Evolutionary conservation across 148 eudicot species (phyloP), one percentile per base, ranked within the genome.

Genomic region (Silene latifolia): DNA sequence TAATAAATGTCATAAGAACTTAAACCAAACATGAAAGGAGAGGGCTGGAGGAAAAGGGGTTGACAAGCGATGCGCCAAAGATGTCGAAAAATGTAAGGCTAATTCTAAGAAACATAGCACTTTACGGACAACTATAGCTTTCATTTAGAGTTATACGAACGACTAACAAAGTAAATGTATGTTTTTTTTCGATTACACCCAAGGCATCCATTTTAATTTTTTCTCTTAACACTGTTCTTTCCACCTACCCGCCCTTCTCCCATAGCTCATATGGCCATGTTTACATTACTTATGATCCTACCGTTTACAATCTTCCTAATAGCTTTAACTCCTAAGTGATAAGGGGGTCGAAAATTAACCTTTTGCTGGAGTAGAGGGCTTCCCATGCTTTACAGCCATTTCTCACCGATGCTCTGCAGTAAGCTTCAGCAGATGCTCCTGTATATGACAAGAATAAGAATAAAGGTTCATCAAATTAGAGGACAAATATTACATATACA

Each of bases 381-480:
- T 92, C 73, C 96, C 97, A 70, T 89, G 88, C 83, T 92, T 94
- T 71, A 63, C 73, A 72, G 96, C 89, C 89, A 89, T 85, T 83
- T 92, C 89, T 67, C 89, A 83, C 59, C 98, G 88, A 83, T 94
- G 98, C 51, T 82, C 84, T 63, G 92, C 75, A 48, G 97, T 87
- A 83, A 94, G 82, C 83, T 94, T 90, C 76, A 94, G 72, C 48
- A 94, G 81, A 84, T 90, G 97, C 79, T 90, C 98, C 98, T 94
- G 84, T 23, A 73, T 13, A 80, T 46, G 44, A 24, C 23, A 65
- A 48, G 18, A 54, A 27, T 0, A 42, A 24, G 58, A 20, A 58
- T 7, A 44, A 29, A 47, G 44, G 32, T 35, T 68, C 47, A 63
- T 17, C 17, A 27, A n/a, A 15, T 56, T 58, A 47, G n/a, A 69